Base-by-base conservation (phyloP, 352 stramenopile genomes). In the Thalassiosira exigua region DNA sequence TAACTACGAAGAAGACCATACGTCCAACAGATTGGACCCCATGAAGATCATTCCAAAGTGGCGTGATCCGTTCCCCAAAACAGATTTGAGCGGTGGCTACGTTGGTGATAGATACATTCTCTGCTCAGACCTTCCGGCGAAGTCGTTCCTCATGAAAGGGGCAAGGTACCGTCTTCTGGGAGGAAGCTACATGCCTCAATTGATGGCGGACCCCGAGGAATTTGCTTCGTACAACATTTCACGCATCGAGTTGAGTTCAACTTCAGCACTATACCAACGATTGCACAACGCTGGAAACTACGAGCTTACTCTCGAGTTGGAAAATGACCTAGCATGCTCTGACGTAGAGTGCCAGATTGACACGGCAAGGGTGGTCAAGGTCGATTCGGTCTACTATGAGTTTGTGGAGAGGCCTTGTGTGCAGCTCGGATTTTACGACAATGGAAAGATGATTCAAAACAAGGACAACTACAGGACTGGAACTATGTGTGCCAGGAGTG, bases 61-160 rank as follows among this genome's bases (percentile, higher is more conserved):
- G 75, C 73, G 87, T 27, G 87, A 93, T 44, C 69, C 75, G 27
- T 93, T 92, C 53, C 84, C 87, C 1, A 93, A 94, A 61, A 76
- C 60, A 50, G 78, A 82, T 53, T 67, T 95, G 12, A 68, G 46
- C 27, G 75, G 76, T 22, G 81, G 72, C 50, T 92, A 88, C 61
- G 79, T 92, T 51, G 89, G 84, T 29, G 85, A 91, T 53, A 53
- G 69, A n/a, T 81, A 79, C 39, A n/a, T 21, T 9, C 14, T 11
- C 22, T 52, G 56, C 14, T 29, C 78, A 4, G 71, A 84, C 56
- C 58, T 84, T 14, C 71, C 73, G 5, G 21, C 71, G 2, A 82
- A 82, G 65, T 80, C 82, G 69, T 90, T 87, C 24, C 62, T 90
- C 22, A 71, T 54, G 48, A 82, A 79, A 54, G 84, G 84, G 27